A percentile compares a stretch with the other conserved stretches of the same genome.
Evolutionary conservation across 2,329 filamentous ascomycete genomes (phyloP).

Genomic region (Conoideocrella luteorostrata): DNA sequence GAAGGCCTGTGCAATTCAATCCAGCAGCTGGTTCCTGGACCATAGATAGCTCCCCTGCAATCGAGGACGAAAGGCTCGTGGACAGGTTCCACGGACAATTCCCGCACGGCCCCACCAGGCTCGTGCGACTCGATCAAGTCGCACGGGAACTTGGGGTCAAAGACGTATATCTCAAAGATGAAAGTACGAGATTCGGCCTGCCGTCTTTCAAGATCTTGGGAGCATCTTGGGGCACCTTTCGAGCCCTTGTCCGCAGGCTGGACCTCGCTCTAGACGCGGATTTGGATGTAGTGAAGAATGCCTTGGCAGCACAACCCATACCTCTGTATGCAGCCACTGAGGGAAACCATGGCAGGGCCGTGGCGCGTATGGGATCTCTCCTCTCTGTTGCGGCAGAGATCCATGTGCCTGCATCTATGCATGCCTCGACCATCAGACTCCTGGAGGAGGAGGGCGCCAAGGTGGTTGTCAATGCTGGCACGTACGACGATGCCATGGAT

Average conservation of each 20-base stretch:
- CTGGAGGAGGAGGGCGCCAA: conserved; percentile 58
- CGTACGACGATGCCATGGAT: conserved; percentile 58
- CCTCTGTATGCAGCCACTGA: conserved; percentile 61
- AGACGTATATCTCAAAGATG: conserved; percentile 63
- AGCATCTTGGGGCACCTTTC: conserved; percentile 65
- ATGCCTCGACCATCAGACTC: conserved; percentile 41
- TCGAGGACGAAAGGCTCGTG: conserved; percentile 1
- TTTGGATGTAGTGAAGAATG: conserved; percentile 35
- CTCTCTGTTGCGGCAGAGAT: conserved; percentile 51
- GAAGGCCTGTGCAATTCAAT: conserved; percentile 13
- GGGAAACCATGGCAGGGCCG: conserved; percentile 70
- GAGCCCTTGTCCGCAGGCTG: conserved; percentile 43
- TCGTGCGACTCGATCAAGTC: conserved; percentile 44
- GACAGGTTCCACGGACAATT: conserved; percentile 13
- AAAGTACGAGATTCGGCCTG: conserved; percentile 60
- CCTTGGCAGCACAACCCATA: conserved; percentile 24
- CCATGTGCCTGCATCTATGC: conserved; percentile 57
- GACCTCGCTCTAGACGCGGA: conserved; percentile 33
- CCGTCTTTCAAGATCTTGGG: conserved; percentile 76
- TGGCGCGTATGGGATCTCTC: conserved; percentile 60
- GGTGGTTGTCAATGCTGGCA: conserved; percentile 47
- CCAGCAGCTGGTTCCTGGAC: conserved; percentile 10
- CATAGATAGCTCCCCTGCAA: background rate
- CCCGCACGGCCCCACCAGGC: conserved; percentile 43
- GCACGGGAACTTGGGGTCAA: conserved; percentile 52